These are phyloP conservation scores for Pseudogymnoascus sp. DNA, from an alignment of 2,329 filamentous ascomycete species.

Conservation along the genomic window DNA sequence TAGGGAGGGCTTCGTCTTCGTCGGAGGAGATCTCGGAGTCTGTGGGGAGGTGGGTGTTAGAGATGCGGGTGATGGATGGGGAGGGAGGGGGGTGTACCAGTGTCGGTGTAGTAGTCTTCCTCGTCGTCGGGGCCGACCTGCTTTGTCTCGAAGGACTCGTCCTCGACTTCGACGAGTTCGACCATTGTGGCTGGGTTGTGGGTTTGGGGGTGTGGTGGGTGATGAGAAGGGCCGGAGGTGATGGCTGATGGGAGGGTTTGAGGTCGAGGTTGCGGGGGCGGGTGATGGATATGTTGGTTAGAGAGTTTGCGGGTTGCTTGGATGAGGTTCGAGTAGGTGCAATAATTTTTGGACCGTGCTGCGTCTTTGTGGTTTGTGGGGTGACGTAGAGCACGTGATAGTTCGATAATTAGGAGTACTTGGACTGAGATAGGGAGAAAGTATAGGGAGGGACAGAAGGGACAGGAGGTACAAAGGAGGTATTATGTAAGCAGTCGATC, in stretches of 20 bases:
- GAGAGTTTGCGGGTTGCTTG: neutral
- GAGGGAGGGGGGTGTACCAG: slow-evolving; percentile 50
- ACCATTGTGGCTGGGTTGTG: slow-evolving; percentile 60
- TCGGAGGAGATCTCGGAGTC: slow-evolving; percentile 81
- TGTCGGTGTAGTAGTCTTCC: slow-evolving; percentile 82
- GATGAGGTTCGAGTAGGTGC: slow-evolving; percentile 5
- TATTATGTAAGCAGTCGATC: slow-evolving; percentile 11
- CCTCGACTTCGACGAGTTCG: slow-evolving; percentile 91
- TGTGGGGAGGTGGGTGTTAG: slow-evolving; percentile 28
- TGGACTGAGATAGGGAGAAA: too few relatives aligned
- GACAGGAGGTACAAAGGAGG: slow-evolving; percentile 10
- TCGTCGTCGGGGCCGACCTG: slow-evolving; percentile 63
- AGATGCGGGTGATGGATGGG: slow-evolving; percentile 1
- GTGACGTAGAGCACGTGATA: neutral
- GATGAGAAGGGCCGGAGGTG: neutral
- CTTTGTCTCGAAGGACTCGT: slow-evolving; percentile 79
- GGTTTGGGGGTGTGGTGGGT: neutral
- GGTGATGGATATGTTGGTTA: neutral
- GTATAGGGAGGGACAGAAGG: neutral
- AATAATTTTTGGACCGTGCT: slow-evolving; percentile 5
- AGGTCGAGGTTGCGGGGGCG: neutral
- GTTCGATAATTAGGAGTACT: too few relatives aligned
- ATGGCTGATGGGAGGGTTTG: neutral
- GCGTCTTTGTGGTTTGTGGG: neutral
- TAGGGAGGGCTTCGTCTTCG: slow-evolving; percentile 54